Evolutionary conservation across 2,329 filamentous ascomycete species (phyloP), one percentile per base, ranked within the genome.

Genomic region (Colletotrichum sp.): DNA sequence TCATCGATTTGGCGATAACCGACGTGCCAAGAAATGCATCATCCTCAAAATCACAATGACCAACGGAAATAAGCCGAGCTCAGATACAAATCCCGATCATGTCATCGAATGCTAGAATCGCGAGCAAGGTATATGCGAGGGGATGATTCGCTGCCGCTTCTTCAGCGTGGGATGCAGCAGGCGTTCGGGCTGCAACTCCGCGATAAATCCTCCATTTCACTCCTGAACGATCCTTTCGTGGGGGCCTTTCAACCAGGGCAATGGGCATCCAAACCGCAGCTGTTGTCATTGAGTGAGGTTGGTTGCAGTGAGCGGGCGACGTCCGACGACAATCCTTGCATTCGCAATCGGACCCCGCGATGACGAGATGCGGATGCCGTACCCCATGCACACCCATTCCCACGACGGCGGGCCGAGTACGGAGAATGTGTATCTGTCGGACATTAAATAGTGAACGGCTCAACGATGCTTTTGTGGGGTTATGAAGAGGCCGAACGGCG

Each of bases 331-430:
- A 48, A 62, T 38, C 64, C 21, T 38, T 24, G 55, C 16, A 69
- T 62, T 73, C 70, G 70, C 65, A 52, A 73, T 73, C 30, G 38
- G 15, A 62, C 70, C 56, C 70, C 70, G 56, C 70, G 55, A 73
- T 73, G 65, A 52, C 70, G 70, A 73, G 70, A 73, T 64, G 24
- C 30, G 56, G 56, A 13, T 68, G 65, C 64, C 9, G 52, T 43
- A 21, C 48, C 66, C 48, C 30, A 28, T 69, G 66, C 13, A 15
- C 55, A 69, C 16, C 15, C 38, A 28, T 18, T n/a, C 13, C 8
- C 21, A 36, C 16, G 7, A 24, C 6, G 8, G 30, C 21, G 30
- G 36, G 16, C 65, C 70, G 70, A 56, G 30, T 43, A 28, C 65
- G 56, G 65, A 62, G 65, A 30, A 48, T 18, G 4, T 24, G 4